phyloP scores from a whole-genome alignment of 768 basidiomycete genomes.

The Suillus occidentalis region DNA sequence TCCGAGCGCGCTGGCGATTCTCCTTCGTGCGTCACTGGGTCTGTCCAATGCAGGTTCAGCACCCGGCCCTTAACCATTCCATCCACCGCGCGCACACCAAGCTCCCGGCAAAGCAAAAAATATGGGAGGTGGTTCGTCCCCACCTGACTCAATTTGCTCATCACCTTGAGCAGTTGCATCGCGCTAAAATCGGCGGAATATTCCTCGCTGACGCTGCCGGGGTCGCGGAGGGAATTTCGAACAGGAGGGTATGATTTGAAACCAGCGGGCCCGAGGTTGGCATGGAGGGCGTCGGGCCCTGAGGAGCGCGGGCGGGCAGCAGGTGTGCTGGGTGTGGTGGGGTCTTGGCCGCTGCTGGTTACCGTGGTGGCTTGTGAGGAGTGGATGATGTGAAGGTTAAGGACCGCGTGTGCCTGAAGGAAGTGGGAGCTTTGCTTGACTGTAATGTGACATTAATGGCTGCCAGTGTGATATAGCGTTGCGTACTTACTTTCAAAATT shows the following conservation, averaged over 20 bases:
- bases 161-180: conserved; percentile 77
- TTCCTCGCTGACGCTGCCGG: conserved; percentile 37
- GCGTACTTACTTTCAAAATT: conserved; percentile 58
- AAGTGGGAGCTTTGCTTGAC: conserved; percentile 82
- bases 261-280: conserved; percentile 58
- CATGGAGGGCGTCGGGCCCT: conserved; percentile 52
- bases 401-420: conserved; percentile 78
- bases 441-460: conserved; percentile 29
- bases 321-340: conserved; percentile 31
- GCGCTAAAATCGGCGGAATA: conserved; percentile 71
- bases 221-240: conserved; percentile 15
- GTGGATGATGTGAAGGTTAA: conserved; percentile 87
- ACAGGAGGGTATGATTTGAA: conserved; percentile 60
- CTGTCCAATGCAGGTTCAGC: conserved; percentile 76
- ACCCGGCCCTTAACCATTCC: conserved; percentile 81
- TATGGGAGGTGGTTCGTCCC: conserved; percentile 69
- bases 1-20: conserved; percentile 29
- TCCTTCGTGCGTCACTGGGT: conserved; percentile 59
- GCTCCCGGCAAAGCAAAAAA: conserved; percentile 77
- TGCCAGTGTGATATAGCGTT: neutral
- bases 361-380: conserved; percentile 54
- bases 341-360: conserved; percentile 27
- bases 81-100: conserved; percentile 83
- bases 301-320: conserved; percentile 36
- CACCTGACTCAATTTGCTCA: conserved; percentile 71